Base-by-base conservation (phyloP, 352 stramenopile genomes). In the Stramenopiles sp. region DNA sequence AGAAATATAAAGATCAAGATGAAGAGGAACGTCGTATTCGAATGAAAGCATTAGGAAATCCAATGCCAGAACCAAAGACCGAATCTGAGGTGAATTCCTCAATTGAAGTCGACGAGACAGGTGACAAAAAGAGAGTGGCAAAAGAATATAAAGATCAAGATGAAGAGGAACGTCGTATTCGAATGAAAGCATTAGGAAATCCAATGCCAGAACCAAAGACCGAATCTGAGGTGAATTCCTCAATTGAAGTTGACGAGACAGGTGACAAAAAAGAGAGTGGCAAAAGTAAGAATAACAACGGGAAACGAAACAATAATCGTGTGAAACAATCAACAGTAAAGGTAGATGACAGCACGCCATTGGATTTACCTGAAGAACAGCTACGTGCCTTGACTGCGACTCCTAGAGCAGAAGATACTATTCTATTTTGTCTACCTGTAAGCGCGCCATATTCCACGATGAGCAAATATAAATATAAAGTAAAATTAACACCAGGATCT, bases 141-240 rank as follows among this genome's bases (percentile, higher is more conserved):
- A 93, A 93, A 81, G 97, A 97, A 82, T 98, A 98, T 81, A 88
- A 85, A 0, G 93, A 98, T 69, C 94, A 98, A 85, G 93, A 98
- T 81, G 93, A 98, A 0, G 93, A 97, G 69, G 93, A 98, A 83
- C 86, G 91, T 23, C 87, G 89, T 7, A 79, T 98, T 38, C 91
- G 93, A 1, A 95, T 98, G 86, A 83, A 95, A 73, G 89, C 89
- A 1, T 87, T 98, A 23, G 92, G 91, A 0, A 84, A 93, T 78
- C 80, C 84, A 0, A 78, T 88, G 31, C 76, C 83, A 6, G 79
- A 84, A n/a, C n/a, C n/a, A n/a, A n/a, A n/a, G n/a, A n/a, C n/a
- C 1, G 4, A 73, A 27, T 29, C n/a, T 43, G 73, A 31, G 77
- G 27, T n/a, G 0, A 32, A 7, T 32, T 78, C 7, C 53, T 74